These are phyloP conservation scores for Colletotrichum endophyticum DNA, from an alignment of 2,329 filamentous ascomycete genomes.

Conservation along the genomic window DNA sequence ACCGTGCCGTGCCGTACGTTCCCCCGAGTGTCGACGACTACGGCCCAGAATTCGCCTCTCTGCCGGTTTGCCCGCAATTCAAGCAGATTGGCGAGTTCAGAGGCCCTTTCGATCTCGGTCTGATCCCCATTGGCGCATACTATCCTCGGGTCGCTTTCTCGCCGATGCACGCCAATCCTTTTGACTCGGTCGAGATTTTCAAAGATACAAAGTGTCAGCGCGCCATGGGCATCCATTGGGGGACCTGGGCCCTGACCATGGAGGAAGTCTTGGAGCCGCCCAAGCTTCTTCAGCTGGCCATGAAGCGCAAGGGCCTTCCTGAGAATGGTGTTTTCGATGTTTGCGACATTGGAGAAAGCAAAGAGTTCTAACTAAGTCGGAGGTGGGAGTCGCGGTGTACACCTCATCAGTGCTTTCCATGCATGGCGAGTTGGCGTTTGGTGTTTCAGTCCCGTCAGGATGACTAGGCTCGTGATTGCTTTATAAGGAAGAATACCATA, in stretches of 20 bases:
- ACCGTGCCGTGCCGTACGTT: slow-evolving; percentile 75
- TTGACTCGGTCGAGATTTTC: slow-evolving; percentile 90
- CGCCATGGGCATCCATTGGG: slow-evolving; percentile 93
- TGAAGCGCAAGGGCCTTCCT: slow-evolving; percentile 68
- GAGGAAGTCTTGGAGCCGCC: slow-evolving; percentile 90
- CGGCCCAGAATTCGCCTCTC: slow-evolving; percentile 65
- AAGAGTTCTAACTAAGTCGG: slow-evolving; percentile 69
- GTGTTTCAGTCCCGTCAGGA: neutral
- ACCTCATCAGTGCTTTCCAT: neutral
- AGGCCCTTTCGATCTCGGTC: slow-evolving; percentile 87
- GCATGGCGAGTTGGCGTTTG: neutral
- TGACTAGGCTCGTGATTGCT: neutral
- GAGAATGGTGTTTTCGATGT: slow-evolving; percentile 81
- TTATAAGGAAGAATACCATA: neutral
- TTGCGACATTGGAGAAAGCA: slow-evolving; percentile 84
- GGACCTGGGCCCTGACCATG: slow-evolving; percentile 83
- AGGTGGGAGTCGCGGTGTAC: neutral
- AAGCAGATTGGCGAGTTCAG: slow-evolving; percentile 78
- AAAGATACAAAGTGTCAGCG: slow-evolving; percentile 77
- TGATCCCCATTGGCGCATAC: slow-evolving; percentile 95
- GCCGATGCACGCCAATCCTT: slow-evolving; percentile 83
- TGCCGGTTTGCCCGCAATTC: slow-evolving; percentile 84
- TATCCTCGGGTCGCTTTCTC: slow-evolving; percentile 75
- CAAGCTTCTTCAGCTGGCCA: slow-evolving; percentile 70
- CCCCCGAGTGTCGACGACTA: slow-evolving; percentile 73